These are phyloP conservation scores for Phytophthora niederhauseri DNA, from an alignment of 352 stramenopile genomes.

Conservation along the genomic window DNA sequence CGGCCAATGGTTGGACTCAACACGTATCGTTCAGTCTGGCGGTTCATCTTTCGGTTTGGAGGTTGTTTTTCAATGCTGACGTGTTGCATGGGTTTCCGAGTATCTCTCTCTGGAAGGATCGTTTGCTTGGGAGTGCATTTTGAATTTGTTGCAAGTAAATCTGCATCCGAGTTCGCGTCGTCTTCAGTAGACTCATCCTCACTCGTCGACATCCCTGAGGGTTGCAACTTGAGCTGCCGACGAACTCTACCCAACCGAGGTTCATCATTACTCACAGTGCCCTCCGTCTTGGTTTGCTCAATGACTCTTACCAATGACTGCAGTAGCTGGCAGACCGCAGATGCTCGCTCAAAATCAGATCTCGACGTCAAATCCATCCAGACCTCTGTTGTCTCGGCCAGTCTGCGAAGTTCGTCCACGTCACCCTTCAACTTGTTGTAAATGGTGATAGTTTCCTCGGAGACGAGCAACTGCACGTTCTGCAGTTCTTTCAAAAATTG, in stretches of 20 bases:
- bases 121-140: slow-evolving; percentile 33
- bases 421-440: slow-evolving; percentile 76
- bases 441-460: slow-evolving; percentile 64
- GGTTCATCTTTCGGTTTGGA: slow-evolving; percentile 57
- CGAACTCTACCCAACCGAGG: neutral
- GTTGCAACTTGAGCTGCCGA: slow-evolving; percentile 25
- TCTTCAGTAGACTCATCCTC: slow-evolving; percentile 22
- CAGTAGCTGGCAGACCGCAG: slow-evolving; percentile 51
- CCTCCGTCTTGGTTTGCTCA: slow-evolving; percentile 19
- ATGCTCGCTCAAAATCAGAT: slow-evolving; percentile 69
- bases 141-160: slow-evolving; percentile 32
- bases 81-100: slow-evolving; percentile 17
- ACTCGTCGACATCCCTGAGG: slow-evolving; percentile 12
- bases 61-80: slow-evolving; percentile 47
- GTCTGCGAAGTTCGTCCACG: slow-evolving; percentile 59
- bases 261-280: neutral
- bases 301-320: slow-evolving; percentile 50
- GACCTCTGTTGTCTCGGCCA: slow-evolving; percentile 79
- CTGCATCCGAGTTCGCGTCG: slow-evolving; percentile 21
- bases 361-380: slow-evolving; percentile 85
- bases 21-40: slow-evolving; percentile 35
- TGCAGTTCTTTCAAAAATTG: slow-evolving; percentile 69
- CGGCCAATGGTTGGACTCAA: slow-evolving; percentile 46
- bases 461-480: slow-evolving; percentile 64
- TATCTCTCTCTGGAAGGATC: neutral